phyloP scores from a whole-genome alignment of 768 basidiomycete species.

The Cystobasidium tubakii region DNA sequence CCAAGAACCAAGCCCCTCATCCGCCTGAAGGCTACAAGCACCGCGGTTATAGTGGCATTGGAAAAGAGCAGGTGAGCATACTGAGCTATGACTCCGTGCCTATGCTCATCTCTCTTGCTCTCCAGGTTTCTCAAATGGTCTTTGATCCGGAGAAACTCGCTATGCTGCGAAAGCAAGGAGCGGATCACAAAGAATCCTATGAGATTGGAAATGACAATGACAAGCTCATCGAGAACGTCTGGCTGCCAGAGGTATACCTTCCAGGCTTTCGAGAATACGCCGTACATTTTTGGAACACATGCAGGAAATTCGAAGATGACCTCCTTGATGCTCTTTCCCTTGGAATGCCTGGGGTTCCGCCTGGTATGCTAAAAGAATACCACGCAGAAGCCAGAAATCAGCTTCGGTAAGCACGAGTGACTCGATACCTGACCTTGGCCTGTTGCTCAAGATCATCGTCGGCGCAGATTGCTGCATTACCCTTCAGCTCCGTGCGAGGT shows the following conservation, averaged over 20 bases:
- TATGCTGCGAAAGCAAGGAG: constrained; percentile 40
- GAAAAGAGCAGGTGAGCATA: constrained; percentile 41
- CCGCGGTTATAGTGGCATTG: constrained; percentile 44
- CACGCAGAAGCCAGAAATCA: constrained; percentile 50
- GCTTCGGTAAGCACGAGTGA: constrained; percentile 44
- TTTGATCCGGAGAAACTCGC: constrained; percentile 19
- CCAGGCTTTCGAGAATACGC: constrained; percentile 29
- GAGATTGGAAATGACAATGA: constrained; percentile 35
- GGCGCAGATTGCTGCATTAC: constrained; percentile 52
- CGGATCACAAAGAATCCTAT: constrained; percentile 40
- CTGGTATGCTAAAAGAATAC: constrained; percentile 43
- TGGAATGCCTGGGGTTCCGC: constrained; percentile 44
- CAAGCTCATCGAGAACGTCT: constrained; percentile 24
- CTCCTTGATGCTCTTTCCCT: constrained; percentile 43
- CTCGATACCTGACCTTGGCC: neutral
- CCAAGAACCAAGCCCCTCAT: constrained; percentile 45
- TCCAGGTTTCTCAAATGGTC: constrained; percentile 31
- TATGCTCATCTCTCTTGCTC: constrained; percentile 9
- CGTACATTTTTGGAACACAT: constrained; percentile 10
- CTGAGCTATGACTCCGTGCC: constrained; percentile 34
- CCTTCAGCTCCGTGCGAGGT: constrained; percentile 50
- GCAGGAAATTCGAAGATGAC: constrained; percentile 2
- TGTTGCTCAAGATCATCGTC: constrained; percentile 47
- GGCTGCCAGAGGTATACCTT: constrained; percentile 29
- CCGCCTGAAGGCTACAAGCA: constrained; percentile 36